phyloP scores from a whole-genome alignment of 495 filamentous ascomycete genomes.

The Chlorociboria aeruginascens region DNA sequence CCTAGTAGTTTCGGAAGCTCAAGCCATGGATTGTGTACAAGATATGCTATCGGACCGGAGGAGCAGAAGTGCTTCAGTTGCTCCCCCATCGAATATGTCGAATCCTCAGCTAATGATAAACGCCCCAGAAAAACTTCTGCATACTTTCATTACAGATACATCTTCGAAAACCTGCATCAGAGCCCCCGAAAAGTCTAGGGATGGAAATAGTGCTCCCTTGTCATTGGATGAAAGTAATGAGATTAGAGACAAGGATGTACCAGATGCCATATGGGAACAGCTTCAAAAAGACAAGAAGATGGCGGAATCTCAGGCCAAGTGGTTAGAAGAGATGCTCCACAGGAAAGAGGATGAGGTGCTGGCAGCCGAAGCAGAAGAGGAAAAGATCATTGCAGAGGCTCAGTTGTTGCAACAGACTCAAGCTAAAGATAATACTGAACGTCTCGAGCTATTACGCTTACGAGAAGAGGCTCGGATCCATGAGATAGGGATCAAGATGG shows the following conservation, averaged over 20 bases:
- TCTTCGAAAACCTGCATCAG: not conserved
- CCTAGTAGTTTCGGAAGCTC: constrained; percentile 15
- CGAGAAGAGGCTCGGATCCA: constrained; percentile 26
- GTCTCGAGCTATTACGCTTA: constrained; percentile 11
- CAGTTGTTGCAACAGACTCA: constrained; percentile 7
- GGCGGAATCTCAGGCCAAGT: constrained; percentile 20
- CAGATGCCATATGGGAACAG: constrained; percentile 48
- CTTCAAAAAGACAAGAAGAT: constrained; percentile 37
- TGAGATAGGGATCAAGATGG: constrained; percentile 22
- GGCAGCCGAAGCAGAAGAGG: constrained; percentile 15
- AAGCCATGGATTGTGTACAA: constrained; percentile 27
- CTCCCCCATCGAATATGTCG: not conserved
- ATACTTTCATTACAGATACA: not conserved
- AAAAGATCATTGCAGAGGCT: not conserved
- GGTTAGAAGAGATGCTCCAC: constrained; percentile 10
- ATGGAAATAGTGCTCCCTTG: not conserved
- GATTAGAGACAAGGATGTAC: constrained; percentile 42
- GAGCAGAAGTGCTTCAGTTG: not conserved
- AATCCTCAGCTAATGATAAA: not conserved
- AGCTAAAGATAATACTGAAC: constrained; percentile 7
- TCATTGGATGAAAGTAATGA: constrained; percentile 1
- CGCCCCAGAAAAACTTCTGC: not conserved
- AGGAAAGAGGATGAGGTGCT: constrained; percentile 17
- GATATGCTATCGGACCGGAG: constrained; percentile 35
- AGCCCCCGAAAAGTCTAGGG: not conserved